Conservation (phyloP, 495 filamentous ascomycete species). For the Penicillium turbatum region DNA sequence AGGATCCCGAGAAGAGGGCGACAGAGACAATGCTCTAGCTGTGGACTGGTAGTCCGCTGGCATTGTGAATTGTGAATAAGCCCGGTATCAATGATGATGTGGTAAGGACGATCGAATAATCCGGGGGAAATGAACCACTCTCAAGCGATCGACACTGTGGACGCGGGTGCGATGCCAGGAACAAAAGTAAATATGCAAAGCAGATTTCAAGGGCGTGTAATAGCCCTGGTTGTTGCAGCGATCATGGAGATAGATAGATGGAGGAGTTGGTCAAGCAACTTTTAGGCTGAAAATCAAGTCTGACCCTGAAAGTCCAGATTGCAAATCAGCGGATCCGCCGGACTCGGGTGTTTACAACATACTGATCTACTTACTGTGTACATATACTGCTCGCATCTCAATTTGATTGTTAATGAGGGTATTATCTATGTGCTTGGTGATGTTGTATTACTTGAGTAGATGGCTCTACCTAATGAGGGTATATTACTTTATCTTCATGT, state of each 20-base stretch:
- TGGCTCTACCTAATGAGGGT: too few relatives aligned
- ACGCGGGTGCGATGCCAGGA: background rate
- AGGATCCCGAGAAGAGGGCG: slow-evolving; percentile 47
- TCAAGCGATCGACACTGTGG: slow-evolving; percentile 11
- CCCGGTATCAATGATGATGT: slow-evolving; percentile 5
- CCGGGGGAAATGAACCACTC: background rate
- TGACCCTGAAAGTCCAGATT: slow-evolving; percentile 2
- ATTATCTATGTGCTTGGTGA: too few relatives aligned
- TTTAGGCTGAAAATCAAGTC: slow-evolving; percentile 5
- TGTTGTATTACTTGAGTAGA: too few relatives aligned
- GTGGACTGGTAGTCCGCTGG: slow-evolving; percentile 59
- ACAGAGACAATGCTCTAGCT: slow-evolving; percentile 60
- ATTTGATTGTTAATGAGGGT: background rate
- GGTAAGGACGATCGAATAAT: background rate
- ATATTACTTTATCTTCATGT: too few relatives aligned
- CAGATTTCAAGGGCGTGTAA: slow-evolving; percentile 12
- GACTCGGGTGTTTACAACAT: slow-evolving; percentile 7
- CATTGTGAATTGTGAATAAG: slow-evolving; percentile 30
- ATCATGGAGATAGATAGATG: slow-evolving; percentile 11
- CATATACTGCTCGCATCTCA: background rate
- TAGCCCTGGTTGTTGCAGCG: slow-evolving; percentile 4
- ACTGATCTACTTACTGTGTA: too few relatives aligned
- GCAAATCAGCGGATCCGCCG: slow-evolving; percentile 9
- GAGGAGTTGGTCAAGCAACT: slow-evolving; percentile 1
- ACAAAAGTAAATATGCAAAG: background rate